Evolutionary conservation across 108 stramenopile genomes (phyloP).

Genomic region (Stephanodiscus minutulus): DNA sequence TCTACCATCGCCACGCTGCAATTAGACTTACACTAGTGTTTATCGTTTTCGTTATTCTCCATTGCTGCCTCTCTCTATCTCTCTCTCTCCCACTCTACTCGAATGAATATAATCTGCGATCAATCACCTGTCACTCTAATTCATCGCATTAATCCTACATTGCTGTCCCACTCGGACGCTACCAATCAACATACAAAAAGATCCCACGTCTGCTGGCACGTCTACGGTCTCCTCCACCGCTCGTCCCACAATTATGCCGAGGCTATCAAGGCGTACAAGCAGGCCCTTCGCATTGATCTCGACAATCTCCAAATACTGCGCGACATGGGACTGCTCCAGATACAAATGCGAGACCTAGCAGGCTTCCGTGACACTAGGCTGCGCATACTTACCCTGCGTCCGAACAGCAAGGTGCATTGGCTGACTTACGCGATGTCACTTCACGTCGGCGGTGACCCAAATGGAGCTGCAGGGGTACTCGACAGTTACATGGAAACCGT

Average conservation of each 20-base stretch:
- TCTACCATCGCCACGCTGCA: not conserved
- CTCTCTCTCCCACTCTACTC: no score
- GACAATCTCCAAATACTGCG: slow-evolving; percentile 94
- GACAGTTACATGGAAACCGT: slow-evolving; percentile 86
- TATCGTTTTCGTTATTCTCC: not conserved
- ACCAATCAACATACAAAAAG: no score
- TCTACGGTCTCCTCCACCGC: slow-evolving; percentile 95
- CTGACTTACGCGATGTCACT: slow-evolving; percentile 91
- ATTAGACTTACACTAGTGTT: no score
- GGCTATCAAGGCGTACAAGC: slow-evolving; percentile 98
- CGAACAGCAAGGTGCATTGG: slow-evolving; percentile 93
- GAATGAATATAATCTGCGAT: not conserved
- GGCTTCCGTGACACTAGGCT: slow-evolving; percentile 92
- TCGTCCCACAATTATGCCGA: slow-evolving; percentile 94
- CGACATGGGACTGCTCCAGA: slow-evolving; percentile 90
- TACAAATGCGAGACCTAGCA: slow-evolving; percentile 91
- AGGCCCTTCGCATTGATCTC: slow-evolving; percentile 92
- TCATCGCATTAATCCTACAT: no score
- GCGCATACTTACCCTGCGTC: slow-evolving; percentile 77
- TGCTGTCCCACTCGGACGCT: no score
- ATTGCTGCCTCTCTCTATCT: not conserved
- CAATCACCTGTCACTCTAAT: not conserved
- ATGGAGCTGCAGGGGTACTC: slow-evolving; percentile 85
- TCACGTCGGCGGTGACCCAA: slow-evolving; percentile 80
- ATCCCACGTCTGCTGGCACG: slow-evolving; percentile 99